A percentile compares a stretch with the other conserved stretches of the same genome.
Conservation (phyloP, 2,329 filamentous ascomycete species). For the Fusarium dimerum region DNA sequence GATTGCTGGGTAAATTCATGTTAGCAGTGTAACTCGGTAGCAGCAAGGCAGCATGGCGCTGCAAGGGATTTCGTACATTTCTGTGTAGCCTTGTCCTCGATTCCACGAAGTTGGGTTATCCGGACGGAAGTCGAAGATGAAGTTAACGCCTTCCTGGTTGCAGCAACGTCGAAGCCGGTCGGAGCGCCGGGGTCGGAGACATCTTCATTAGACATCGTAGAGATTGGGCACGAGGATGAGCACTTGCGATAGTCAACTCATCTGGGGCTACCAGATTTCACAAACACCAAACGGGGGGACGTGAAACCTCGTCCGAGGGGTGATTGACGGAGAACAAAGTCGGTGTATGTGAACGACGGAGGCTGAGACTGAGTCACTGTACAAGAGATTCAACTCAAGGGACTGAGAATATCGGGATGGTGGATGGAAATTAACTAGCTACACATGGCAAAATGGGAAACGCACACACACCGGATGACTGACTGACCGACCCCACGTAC, state of each 20-base stretch:
- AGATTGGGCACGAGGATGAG: slow-evolving; percentile 22
- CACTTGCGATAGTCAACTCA: slow-evolving; percentile 31
- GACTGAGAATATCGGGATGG: slow-evolving; percentile 20
- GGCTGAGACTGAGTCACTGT: slow-evolving; percentile 12
- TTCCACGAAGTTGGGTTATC: slow-evolving; percentile 52
- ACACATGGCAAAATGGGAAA: neutral
- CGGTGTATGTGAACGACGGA: slow-evolving; percentile 9
- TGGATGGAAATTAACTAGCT: slow-evolving; percentile 21
- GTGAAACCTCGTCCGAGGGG: slow-evolving; percentile 12
- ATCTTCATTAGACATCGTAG: slow-evolving; percentile 39
- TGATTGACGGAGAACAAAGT: slow-evolving; percentile 1
- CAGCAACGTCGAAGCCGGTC: slow-evolving; percentile 50
- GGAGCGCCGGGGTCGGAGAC: slow-evolving; percentile 45
- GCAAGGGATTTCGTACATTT: slow-evolving; percentile 47
- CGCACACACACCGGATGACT: slow-evolving; percentile 1
- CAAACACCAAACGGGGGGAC: slow-evolving; percentile 14
- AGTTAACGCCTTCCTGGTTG: slow-evolving; percentile 52
- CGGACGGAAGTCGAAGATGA: slow-evolving; percentile 64
- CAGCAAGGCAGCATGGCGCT: slow-evolving; percentile 4
- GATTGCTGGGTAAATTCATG: slow-evolving; percentile 39
- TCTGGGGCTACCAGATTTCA: slow-evolving; percentile 35
- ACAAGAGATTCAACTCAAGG: slow-evolving; percentile 17
- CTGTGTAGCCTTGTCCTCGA: slow-evolving; percentile 58
- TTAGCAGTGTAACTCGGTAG: slow-evolving; percentile 18
- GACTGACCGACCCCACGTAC: slow-evolving; percentile 21